Percentiles rank a stretch among this genome's conserved stretches.
These are phyloP conservation scores for Candida succiphila DNA, from an alignment of 805 yeast genomes.

Conservation along the genomic window DNA sequence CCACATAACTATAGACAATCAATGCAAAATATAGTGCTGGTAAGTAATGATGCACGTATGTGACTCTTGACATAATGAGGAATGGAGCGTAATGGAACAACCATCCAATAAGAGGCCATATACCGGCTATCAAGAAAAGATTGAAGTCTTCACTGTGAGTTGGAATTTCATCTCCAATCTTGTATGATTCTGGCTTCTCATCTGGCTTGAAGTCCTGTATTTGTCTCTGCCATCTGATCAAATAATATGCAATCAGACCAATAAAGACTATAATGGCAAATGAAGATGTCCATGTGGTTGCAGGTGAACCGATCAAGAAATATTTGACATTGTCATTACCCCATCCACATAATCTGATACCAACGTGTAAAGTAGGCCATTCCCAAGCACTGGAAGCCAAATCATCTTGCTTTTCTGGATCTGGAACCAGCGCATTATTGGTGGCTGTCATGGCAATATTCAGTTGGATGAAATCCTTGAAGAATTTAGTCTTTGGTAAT, in stretches of 20 bases:
- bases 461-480: constrained; percentile 65
- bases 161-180: neutral
- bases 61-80: constrained; percentile 89
- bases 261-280: constrained; percentile 47
- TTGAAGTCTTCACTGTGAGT: constrained; percentile 7
- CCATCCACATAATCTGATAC: constrained; percentile 75
- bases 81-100: constrained; percentile 81
- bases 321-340: constrained; percentile 46
- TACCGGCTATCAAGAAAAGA: constrained; percentile 48
- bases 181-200: neutral
- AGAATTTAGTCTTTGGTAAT: constrained; percentile 66
- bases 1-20: constrained; percentile 55
- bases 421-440: constrained; percentile 74
- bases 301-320: constrained; percentile 68
- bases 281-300: constrained; percentile 69
- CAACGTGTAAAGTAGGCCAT: constrained; percentile 76
- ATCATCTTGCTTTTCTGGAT: constrained; percentile 61
- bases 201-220: constrained; percentile 40
- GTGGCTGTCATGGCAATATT: constrained; percentile 86
- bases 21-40: constrained; percentile 95
- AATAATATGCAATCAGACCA: constrained; percentile 29
- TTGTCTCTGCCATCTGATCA: constrained; percentile 82
- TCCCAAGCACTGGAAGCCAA: constrained; percentile 75
- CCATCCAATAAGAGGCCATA: constrained; percentile 89
- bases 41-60: constrained; percentile 91